Conservation (phyloP, 768 basidiomycete species). For the Dentipellis fragilis region DNA sequence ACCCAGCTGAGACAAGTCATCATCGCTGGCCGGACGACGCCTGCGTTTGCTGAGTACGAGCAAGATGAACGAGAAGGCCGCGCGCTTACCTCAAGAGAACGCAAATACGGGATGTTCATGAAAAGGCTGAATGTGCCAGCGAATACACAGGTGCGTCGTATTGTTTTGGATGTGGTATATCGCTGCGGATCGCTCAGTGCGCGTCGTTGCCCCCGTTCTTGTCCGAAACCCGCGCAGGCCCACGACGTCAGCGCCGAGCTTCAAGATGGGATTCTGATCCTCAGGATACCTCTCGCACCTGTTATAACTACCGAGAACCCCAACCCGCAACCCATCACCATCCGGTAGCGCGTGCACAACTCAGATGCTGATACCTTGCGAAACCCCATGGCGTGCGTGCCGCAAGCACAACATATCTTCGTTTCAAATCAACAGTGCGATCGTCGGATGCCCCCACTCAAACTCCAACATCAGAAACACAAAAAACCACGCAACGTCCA, state of each 20-base stretch:
- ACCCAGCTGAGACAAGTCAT: slow-evolving; percentile 55
- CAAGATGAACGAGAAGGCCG: slow-evolving; percentile 13
- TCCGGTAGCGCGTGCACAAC: no score
- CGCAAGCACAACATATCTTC: no score
- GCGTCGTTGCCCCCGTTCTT: slow-evolving; percentile 1
- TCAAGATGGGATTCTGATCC: slow-evolving; percentile 49
- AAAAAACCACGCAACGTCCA: no score
- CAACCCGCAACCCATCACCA: slow-evolving; percentile 36
- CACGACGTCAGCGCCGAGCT: slow-evolving; percentile 45
- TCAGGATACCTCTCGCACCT: slow-evolving; percentile 43
- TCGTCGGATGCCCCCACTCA: no score
- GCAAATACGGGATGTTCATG: slow-evolving; percentile 40
- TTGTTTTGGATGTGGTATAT: slow-evolving; percentile 5
- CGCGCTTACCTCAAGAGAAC: slow-evolving; percentile 34
- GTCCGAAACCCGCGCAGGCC: slow-evolving; percentile 26
- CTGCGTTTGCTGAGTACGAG: slow-evolving; percentile 26
- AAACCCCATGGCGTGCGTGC: no score
- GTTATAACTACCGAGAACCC: slow-evolving; percentile 34
- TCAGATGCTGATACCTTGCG: no score
- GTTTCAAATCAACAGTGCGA: no score
- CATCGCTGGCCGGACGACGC: slow-evolving; percentile 36
- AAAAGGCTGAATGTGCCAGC: slow-evolving; percentile 45
- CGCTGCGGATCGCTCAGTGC: slow-evolving; percentile 5
- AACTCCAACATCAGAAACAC: no score
- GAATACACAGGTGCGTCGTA: slow-evolving; percentile 41